Evolutionary conservation across 129 eudicot genomes (phyloP).

Genomic region (carrot (Daucus carota)): DNA sequence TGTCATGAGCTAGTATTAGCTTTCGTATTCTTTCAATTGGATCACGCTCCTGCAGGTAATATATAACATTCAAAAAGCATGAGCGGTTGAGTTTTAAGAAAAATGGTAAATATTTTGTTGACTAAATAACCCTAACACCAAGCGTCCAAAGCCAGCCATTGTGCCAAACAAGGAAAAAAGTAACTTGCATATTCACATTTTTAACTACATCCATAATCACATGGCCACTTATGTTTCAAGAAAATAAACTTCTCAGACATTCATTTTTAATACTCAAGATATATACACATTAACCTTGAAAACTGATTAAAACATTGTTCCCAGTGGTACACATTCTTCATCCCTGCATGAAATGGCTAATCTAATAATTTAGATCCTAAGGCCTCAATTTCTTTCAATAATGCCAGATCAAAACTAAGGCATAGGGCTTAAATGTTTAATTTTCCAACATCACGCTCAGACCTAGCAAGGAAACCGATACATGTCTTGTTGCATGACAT

Average conservation of each 20-base stretch:
- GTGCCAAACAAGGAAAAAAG: not conserved
- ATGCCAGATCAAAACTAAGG: not conserved
- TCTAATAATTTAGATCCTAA: not conserved
- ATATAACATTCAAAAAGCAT: not conserved
- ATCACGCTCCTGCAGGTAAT: conserved; percentile 77
- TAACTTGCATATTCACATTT: not conserved
- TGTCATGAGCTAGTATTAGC: conserved; percentile 71
- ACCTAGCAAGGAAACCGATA: not conserved
- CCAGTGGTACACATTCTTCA: not conserved
- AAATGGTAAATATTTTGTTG: not conserved
- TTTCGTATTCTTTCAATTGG: conserved; percentile 88
- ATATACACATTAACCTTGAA: not conserved
- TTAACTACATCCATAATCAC: not conserved
- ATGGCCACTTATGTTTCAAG: not conserved
- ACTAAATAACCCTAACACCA: not conserved
- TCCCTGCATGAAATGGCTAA: not conserved
- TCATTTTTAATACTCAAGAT: too few relatives aligned
- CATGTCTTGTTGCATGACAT: not conserved
- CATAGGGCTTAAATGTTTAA: not conserved
- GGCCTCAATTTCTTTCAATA: not conserved
- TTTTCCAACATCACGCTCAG: not conserved
- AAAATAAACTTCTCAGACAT: not conserved
- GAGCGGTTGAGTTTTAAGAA: not conserved
- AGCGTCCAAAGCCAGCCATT: not conserved
- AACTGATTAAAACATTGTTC: not conserved